phyloP scores from a whole-genome alignment of 352 stramenopile species.

The Blastocystis sp. region DNA sequence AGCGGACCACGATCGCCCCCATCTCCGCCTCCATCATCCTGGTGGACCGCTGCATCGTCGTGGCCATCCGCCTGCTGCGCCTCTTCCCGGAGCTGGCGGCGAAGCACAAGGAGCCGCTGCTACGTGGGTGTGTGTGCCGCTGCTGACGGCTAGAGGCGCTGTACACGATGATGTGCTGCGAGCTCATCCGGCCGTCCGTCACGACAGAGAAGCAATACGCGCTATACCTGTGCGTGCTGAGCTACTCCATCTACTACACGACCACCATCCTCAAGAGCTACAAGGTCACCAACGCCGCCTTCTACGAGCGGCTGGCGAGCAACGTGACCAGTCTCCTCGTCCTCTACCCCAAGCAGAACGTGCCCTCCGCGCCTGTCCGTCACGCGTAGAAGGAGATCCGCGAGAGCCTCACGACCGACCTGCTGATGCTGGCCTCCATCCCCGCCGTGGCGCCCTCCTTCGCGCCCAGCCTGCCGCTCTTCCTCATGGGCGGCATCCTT shows the following conservation, averaged over 20 bases:
- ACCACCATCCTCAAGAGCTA: background rate
- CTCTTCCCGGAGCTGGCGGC: conserved; percentile 4
- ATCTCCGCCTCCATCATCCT: conserved; percentile 33
- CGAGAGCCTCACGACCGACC: background rate
- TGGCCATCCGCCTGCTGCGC: background rate
- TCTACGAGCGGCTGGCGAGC: conserved; percentile 8
- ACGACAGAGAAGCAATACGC: conserved; percentile 25
- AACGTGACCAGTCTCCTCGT: conserved; percentile 22
- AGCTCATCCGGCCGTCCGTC: background rate
- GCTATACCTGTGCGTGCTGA: conserved; percentile 32
- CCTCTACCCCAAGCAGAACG: conserved; percentile 28
- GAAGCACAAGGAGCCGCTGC: conserved; percentile 24
- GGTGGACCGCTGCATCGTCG: conserved; percentile 15
- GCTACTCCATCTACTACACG: conserved; percentile 19
- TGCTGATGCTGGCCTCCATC: background rate
- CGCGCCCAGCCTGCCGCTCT: background rate
- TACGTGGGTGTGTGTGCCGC: background rate
- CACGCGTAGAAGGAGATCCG: conserved; percentile 23
- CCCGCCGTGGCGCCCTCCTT: background rate
- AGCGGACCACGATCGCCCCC: conserved; percentile 17
- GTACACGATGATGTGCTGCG: background rate
- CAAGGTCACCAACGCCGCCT: background rate
- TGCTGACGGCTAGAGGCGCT: background rate
- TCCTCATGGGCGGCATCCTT: conserved; percentile 45
- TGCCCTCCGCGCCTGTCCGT: background rate